phyloP scores from a whole-genome alignment of 1,284 basidiomycete species.

The Lentinus polychrous region DNA sequence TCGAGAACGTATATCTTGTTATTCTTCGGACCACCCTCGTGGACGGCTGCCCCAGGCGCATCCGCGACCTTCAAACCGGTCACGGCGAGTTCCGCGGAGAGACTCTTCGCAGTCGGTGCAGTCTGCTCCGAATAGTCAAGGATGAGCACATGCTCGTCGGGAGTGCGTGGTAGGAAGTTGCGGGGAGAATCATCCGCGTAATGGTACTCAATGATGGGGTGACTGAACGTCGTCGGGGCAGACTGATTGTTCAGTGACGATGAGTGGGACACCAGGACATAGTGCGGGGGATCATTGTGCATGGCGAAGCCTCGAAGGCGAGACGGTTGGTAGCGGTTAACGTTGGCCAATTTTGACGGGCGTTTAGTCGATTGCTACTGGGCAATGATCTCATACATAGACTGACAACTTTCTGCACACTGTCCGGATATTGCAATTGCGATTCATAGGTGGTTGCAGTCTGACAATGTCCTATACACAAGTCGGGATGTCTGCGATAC shows the following conservation, averaged over 20 bases:
- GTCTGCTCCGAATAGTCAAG: conserved; percentile 43
- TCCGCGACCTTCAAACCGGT: conserved; percentile 56
- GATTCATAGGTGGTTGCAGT: no score
- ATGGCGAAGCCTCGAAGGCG: no score
- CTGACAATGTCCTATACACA: no score
- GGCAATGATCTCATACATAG: no score
- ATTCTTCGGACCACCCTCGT: conserved; percentile 43
- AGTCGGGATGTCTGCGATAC: no score
- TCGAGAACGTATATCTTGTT: conserved; percentile 71
- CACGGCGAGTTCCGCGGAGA: conserved; percentile 53
- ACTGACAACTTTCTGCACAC: no score
- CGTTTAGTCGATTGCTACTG: no score
- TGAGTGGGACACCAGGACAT: conserved; percentile 52
- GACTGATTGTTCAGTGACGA: conserved; percentile 27
- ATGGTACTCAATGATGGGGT: conserved; percentile 73
- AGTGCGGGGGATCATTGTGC: conserved; percentile 40
- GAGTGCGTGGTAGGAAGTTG: conserved; percentile 47
- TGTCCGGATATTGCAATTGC: no score
- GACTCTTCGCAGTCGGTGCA: conserved; percentile 46
- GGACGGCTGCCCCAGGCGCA: conserved; percentile 58
- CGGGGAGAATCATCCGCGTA: conserved; percentile 70
- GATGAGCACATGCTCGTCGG: conserved; percentile 63
- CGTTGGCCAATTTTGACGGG: no score
- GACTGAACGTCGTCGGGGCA: conserved; percentile 43
- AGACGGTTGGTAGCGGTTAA: no score